Evolutionary conservation across 192 early-diverging fungal genomes (phyloP), one percentile per base, ranked within the genome.

Genomic region (Backusella tuberculispora): DNA sequence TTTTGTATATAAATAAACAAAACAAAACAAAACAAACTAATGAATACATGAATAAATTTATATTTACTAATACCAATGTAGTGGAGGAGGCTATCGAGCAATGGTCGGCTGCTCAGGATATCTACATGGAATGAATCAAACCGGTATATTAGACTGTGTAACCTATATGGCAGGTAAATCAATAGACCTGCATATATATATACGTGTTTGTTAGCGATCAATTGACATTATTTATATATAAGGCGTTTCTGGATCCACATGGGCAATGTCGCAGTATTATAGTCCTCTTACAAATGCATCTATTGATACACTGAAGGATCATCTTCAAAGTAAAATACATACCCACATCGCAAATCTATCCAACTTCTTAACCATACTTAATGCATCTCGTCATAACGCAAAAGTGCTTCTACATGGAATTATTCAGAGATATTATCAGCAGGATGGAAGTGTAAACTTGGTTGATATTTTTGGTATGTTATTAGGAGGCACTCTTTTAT

Each of bases 11-110:
- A 1, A 6, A 37, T 8, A 19, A 60, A 53, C 1, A 50, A 21
- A 12, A 4, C 38, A 29, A 12, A 6, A n/a, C 7, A 8, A 60
- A 24, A 34, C 24, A 34, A n/a, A 56, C 64, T 66, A 5, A 66
- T 38, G 19, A 14, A 66, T 64, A 17, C 26, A 65, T 21, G 14
- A 12, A 56, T 6, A 21, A 9, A 13, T 19, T n/a, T 6, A 15
- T 44, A 42, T 34, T 34, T 1, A 34, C 29, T 34, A 34, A 1
- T 34, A 34, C 2, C 29, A 34, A 0, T n/a, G 5, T 43, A 90
- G 90, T 68, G 93, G 93, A 46, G 94, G 94, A 15, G 94, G 94
- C 1, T 93, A 88, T 78, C 87, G 92, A 4, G 92, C 93, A 17
- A 95, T 95, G 94, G 76, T 95, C 19, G 85, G 88, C 10, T 90